Percentiles rank a stretch among this genome's conserved stretches.
Conservation (phyloP, 768 basidiomycete species). For the Psilocybe azurescens region DNA sequence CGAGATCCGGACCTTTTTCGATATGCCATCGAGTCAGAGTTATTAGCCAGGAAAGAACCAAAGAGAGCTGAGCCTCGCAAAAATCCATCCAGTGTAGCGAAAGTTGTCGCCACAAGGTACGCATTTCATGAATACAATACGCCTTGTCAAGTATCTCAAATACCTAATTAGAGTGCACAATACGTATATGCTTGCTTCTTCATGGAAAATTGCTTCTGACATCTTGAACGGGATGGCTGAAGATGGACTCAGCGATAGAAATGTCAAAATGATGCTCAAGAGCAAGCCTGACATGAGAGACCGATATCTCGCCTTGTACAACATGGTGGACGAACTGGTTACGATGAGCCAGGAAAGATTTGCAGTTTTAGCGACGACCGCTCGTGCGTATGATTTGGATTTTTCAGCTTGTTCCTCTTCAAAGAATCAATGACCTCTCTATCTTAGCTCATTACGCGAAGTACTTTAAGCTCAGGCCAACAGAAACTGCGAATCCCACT, state of each 20-base stretch:
- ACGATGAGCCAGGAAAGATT: conserved; percentile 68
- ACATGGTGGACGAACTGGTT: conserved; percentile 65
- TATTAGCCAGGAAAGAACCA: conserved; percentile 53
- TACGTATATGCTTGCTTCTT: conserved; percentile 80
- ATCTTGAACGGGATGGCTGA: conserved; percentile 59
- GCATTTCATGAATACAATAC: neutral
- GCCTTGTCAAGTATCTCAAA: too few species aligned
- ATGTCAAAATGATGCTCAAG: conserved; percentile 58
- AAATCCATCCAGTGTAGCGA: conserved; percentile 59
- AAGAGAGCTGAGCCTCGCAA: conserved; percentile 36
- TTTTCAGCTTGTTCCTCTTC: neutral
- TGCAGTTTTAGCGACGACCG: conserved; percentile 69
- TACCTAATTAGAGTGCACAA: conserved; percentile 70
- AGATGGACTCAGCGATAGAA: conserved; percentile 57
- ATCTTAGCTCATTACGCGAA: conserved; percentile 68
- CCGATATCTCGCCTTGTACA: conserved; percentile 66
- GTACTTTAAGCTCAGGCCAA: conserved; percentile 67
- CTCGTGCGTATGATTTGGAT: conserved; percentile 52
- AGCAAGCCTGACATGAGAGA: conserved; percentile 54
- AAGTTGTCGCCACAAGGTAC: conserved; percentile 64
- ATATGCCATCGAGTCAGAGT: conserved; percentile 58
- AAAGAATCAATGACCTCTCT: conserved; percentile 5
- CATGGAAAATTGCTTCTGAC: conserved; percentile 77
- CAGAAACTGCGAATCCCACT: conserved; percentile 39
- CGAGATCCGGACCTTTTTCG: conserved; percentile 70